phyloP scores from a whole-genome alignment of 2,329 filamentous ascomycete genomes.

The Geosmithia flava region DNA sequence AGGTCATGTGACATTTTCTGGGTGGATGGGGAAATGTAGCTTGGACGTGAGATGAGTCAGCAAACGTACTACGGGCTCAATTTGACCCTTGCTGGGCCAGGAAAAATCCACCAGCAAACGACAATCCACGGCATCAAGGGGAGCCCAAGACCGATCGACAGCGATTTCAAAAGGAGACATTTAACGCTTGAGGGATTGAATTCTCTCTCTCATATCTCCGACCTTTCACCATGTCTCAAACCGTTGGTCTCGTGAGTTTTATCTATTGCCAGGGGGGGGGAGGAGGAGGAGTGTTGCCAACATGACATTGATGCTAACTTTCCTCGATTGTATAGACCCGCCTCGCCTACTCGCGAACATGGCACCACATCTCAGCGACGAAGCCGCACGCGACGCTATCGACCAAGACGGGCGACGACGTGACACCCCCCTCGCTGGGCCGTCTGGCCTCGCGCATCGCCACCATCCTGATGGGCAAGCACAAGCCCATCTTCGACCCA shows the following conservation, averaged over 20 bases:
- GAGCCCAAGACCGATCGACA: neutral
- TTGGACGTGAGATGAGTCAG: too few species aligned
- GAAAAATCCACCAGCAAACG: neutral
- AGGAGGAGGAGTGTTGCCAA: too few species aligned
- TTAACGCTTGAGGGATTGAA: constrained; percentile 5
- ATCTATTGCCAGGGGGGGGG: too few species aligned
- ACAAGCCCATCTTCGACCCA: constrained; percentile 96
- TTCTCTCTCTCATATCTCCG: constrained; percentile 5
- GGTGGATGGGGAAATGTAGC: too few species aligned
- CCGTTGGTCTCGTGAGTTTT: constrained; percentile 54
- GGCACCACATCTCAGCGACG: constrained; percentile 75
- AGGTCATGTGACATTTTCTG: constrained; percentile 1
- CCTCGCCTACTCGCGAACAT: constrained; percentile 89
- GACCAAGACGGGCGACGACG: constrained; percentile 28
- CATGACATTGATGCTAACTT: neutral
- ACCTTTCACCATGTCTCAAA: constrained; percentile 61
- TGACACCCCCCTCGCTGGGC: constrained; percentile 69
- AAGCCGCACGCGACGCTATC: constrained; percentile 50
- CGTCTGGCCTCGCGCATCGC: constrained; percentile 83
- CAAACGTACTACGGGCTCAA: neutral
- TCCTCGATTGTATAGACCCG: constrained; percentile 51
- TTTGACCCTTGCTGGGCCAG: neutral
- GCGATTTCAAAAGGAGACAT: too few species aligned
- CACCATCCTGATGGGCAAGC: constrained; percentile 87
- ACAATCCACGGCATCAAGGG: neutral